Evolutionary conservation across 176 grass and related monocot genomes (phyloP).

Genomic region (Carex littledalei): DNA sequence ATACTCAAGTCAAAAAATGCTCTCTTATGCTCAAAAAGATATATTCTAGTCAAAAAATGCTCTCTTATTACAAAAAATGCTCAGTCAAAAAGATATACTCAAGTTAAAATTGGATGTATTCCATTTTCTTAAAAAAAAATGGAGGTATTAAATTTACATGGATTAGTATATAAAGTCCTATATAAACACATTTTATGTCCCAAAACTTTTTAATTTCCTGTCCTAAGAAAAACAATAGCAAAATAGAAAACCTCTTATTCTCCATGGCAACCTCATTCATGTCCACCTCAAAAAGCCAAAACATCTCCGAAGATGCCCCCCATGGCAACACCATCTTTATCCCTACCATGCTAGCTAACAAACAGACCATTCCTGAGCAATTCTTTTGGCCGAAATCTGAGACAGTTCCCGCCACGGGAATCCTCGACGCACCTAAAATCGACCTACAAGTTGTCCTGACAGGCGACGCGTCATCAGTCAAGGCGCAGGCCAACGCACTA

Average conservation of each 20-base stretch:
- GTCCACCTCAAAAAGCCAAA: not conserved
- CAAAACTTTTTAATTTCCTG: not conserved
- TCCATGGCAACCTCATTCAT: not conserved
- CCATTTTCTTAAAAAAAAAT: not conserved
- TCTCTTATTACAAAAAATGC: too few relatives aligned
- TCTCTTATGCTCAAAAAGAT: too few relatives aligned
- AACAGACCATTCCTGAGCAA: conserved; percentile 30
- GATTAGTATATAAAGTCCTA: not conserved
- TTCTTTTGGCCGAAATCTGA: conserved; percentile 56
- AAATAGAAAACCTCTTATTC: not conserved
- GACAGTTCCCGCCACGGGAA: conserved; percentile 7
- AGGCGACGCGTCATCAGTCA: not conserved
- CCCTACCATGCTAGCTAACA: conserved; percentile 1
- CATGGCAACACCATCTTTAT: not conserved
- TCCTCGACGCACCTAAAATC: conserved; percentile 47
- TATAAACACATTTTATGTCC: not conserved
- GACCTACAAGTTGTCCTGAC: conserved; percentile 39
- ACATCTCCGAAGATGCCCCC: not conserved
- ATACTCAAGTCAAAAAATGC: too few relatives aligned
- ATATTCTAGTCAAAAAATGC: too few relatives aligned
- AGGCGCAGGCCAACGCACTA: conserved; percentile 15
- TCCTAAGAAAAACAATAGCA: not conserved
- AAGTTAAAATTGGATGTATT: too few relatives aligned
- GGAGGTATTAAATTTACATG: not conserved
- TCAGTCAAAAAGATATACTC: too few relatives aligned